phyloP scores from a whole-genome alignment of 2,329 filamentous ascomycete species.

The Podosphaera xanthii region DNA sequence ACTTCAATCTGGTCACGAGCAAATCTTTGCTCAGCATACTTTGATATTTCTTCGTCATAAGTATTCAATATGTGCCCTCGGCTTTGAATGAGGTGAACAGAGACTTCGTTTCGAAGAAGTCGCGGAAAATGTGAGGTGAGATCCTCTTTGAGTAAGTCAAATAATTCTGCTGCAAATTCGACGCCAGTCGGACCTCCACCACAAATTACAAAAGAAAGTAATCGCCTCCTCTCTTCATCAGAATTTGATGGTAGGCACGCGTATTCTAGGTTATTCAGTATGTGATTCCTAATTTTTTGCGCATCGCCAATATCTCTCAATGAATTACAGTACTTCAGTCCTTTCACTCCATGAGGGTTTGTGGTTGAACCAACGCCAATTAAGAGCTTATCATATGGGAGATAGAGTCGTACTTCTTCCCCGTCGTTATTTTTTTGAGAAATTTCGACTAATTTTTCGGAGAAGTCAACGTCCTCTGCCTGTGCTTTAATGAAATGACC shows the following conservation, averaged over 20 bases:
- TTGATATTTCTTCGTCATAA: slow-evolving; percentile 83
- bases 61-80: slow-evolving; percentile 91
- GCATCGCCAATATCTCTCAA: slow-evolving; percentile 91
- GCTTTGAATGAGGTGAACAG: slow-evolving; percentile 89
- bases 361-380: slow-evolving; percentile 79
- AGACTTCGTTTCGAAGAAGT: slow-evolving; percentile 89
- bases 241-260: slow-evolving; percentile 82
- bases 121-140: slow-evolving; percentile 63
- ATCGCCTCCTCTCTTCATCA: slow-evolving; percentile 64
- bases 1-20: slow-evolving; percentile 79
- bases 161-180: slow-evolving; percentile 91
- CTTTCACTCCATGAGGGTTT: slow-evolving; percentile 89
- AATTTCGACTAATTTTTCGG: slow-evolving; percentile 72
- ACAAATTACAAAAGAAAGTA: slow-evolving; percentile 89
- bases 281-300: slow-evolving; percentile 64
- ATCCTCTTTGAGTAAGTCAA: slow-evolving; percentile 91
- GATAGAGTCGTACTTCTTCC: slow-evolving; percentile 61
- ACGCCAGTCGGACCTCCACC: slow-evolving; percentile 92
- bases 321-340: slow-evolving; percentile 81
- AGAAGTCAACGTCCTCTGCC: slow-evolving; percentile 80
- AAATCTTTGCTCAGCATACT: slow-evolving; percentile 79
- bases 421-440: slow-evolving; percentile 49
- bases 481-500: slow-evolving; percentile 79
- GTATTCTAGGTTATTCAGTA: slow-evolving; percentile 72
- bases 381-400: slow-evolving; percentile 93